Evolutionary conservation across 768 basidiomycete genomes (phyloP), one percentile per base, ranked within the genome.

Genomic region (Pleurotus ostreatus): DNA sequence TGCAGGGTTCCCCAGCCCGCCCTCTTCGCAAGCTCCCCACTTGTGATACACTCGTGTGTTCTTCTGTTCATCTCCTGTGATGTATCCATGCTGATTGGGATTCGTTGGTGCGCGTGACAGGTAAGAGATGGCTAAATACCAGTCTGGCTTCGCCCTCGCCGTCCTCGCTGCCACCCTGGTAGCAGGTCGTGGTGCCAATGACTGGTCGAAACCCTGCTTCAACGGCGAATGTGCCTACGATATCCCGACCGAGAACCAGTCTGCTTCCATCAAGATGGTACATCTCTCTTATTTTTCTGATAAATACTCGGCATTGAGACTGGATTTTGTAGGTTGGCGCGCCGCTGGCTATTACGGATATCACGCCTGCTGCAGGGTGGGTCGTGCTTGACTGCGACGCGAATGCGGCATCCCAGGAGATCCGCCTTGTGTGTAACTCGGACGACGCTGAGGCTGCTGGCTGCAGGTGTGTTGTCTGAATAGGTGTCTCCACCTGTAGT

Each of bases 201-300:
- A 48, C 46, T 48, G 46, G 46, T 48, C 46, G 15, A 48, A 48
- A 48, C 46, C 46, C 12, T 48, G 46, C 13, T 48, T 48, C 12
- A n/a, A 48, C 22, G 46, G 46, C 6, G 46, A 48, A 48, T 48
- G 46, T 48, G 46, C 46, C 12, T 48, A 48, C 18, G 46, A 48
- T n/a, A 48, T 48, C 23, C 46, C 46, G 12, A 15, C 23, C 20
- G 46, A 48, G 15, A 15, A 7, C 7, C 46, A 48, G 23, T 48
- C 46, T 2, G 46, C 46, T 9, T 23, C 46, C 16, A 20, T 48
- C 46, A 48, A 48, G 30, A 48, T 48, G n/a, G 46, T 48, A 7
- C 15, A 18, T 48, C 5, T n/a, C 1, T 15, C 9, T 22, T 22
- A 23, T 11, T 8, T 22, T 5, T 1, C 22, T 22, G 46, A 23